Conservation (phyloP, 1,284 basidiomycete genomes). For the Fomitopsis betulina region DNA sequence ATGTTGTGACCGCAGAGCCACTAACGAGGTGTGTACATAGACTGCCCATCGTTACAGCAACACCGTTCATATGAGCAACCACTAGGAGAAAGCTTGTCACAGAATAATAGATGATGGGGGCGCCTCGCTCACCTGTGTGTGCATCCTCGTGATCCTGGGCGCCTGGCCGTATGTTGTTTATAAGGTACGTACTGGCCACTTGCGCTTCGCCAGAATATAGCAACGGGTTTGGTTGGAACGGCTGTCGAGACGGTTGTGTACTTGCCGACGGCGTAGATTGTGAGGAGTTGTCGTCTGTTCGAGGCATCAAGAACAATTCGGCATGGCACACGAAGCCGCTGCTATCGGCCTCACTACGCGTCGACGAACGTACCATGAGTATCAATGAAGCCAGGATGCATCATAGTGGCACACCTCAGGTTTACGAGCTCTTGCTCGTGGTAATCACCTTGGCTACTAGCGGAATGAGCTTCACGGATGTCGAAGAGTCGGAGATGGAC, state of each 20-base stretch:
- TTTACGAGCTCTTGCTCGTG: background rate
- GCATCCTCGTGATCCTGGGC: no score
- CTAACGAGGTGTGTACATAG: conserved; percentile 54
- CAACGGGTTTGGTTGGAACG: no score
- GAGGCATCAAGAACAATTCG: conserved; percentile 37
- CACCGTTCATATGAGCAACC: conserved; percentile 34
- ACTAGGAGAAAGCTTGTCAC: conserved; percentile 10
- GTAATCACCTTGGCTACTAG: conserved; percentile 9
- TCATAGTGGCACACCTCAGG: background rate
- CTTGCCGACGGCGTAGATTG: background rate
- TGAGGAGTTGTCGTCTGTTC: no score
- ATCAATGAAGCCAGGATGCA: background rate
- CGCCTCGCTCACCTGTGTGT: no score
- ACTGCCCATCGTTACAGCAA: conserved; percentile 41
- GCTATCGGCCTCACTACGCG: conserved; percentile 36
- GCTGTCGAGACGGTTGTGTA: conserved; percentile 28
- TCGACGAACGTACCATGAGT: background rate
- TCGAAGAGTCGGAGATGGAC: conserved; percentile 24
- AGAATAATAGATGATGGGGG: no score
- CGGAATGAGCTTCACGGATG: conserved; percentile 20
- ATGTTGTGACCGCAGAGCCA: conserved; percentile 62
- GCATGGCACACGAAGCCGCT: conserved; percentile 58
- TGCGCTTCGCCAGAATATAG: no score
- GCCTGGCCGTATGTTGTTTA: no score
- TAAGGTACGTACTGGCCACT: no score